phyloP scores from a whole-genome alignment of 2,329 filamentous ascomycete genomes.

The Trichoderma harzianum region DNA sequence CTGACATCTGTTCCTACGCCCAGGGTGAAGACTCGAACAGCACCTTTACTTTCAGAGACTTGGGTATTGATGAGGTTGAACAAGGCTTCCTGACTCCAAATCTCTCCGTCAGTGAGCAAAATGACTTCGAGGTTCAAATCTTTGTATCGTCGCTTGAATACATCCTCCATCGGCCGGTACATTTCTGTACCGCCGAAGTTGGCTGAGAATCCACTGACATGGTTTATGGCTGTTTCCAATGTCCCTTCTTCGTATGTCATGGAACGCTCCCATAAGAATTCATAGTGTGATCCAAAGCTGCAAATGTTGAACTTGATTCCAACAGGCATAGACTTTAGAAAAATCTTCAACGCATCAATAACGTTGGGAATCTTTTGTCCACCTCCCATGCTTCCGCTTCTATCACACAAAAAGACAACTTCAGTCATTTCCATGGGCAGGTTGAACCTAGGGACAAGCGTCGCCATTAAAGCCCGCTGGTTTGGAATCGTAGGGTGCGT shows the following conservation, averaged over 20 bases:
- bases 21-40: conserved; percentile 52
- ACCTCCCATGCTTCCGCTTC: conserved; percentile 62
- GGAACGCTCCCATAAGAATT: conserved; percentile 49
- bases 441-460: conserved; percentile 67
- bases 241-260: conserved; percentile 43
- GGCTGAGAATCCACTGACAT: conserved; percentile 42
- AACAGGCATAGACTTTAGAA: conserved; percentile 62
- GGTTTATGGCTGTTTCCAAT: conserved; percentile 40
- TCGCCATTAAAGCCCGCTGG: conserved; percentile 66
- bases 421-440: conserved; percentile 55
- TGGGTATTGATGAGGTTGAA: conserved; percentile 44
- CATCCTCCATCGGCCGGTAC: conserved; percentile 41
- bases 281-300: conserved; percentile 54
- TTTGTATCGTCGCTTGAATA: conserved; percentile 41
- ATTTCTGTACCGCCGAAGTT: conserved; percentile 56
- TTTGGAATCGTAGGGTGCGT: conserved; percentile 58
- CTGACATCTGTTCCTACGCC: conserved; percentile 52
- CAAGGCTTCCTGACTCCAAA: conserved; percentile 45
- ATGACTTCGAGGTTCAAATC: conserved; percentile 53
- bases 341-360: conserved; percentile 55
- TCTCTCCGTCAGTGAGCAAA: conserved; percentile 55
- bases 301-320: conserved; percentile 68
- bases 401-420: conserved; percentile 70
- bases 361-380: conserved; percentile 50
- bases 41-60: conserved; percentile 38